Base-by-base conservation (phyloP, 2,329 filamentous ascomycete species). In the Neodidymelliopsis sp. region DNA sequence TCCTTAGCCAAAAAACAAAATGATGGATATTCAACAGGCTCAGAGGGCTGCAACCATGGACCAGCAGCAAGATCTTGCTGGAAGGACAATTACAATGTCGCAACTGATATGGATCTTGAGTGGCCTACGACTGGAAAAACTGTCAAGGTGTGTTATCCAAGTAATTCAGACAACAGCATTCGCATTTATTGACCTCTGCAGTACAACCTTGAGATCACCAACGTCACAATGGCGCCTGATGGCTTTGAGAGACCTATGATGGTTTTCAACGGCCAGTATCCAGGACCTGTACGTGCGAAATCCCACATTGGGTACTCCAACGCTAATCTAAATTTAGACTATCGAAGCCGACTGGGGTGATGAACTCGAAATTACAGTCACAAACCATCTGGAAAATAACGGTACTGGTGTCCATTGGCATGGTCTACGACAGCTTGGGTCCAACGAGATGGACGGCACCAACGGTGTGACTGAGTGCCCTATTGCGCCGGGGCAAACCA, bases 381-480 rank as follows among this genome's bases (percentile, higher is more conserved):
- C 64, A 22, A 74, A 69, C 39, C 44, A 57, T 9, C 59, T 75
- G 2, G 35, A 46, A 25, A 62, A 73, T 25, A 79, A 81, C 39
- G 80, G 79, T 23, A 81, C 79, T 6, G 67, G 75, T 5, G 73
- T 82, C 22, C 79, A 82, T 55, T 82, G 77, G 75, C 80, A 83
- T 52, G 80, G 80, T 0, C 22, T 81, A 9, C 64, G 77, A 16
- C 76, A 79, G 54, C 57, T 76, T 6, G 66, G 72, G 27, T 69
- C 67, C 6, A 70, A 71, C 18, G 63, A 77, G 33, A 69, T 72
- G 56, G 78, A 81, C 54, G 78, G 78, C 9, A 74, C 75, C 4
- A 74, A 73, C 18, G 76, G 79, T 20, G 65, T 83, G 18, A 82
- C 80, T 9, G 85, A 90, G 67, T 91, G 87, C 55, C 86, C 87